Percentiles rank a stretch among this genome's conserved stretches.
Conservation (phyloP, 257 asterid genomes). For the Fraxinus excelsior region DNA sequence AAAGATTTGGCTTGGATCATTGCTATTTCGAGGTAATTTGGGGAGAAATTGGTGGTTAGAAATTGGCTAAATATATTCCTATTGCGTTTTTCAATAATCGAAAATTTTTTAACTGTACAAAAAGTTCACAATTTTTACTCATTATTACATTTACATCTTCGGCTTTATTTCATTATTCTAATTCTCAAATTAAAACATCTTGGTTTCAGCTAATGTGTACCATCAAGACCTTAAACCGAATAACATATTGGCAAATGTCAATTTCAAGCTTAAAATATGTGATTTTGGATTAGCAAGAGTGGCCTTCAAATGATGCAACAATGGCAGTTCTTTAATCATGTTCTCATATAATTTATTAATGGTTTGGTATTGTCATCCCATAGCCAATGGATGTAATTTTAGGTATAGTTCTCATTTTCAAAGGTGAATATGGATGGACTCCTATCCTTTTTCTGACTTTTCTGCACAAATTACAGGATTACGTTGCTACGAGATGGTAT, state of each 20-base stretch:
- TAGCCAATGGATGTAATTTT: background rate
- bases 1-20: no score
- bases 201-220: background rate
- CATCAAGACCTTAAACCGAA: slow-evolving; percentile 8
- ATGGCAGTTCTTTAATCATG: background rate
- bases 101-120: no score
- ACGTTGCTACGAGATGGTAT: slow-evolving; percentile 30
- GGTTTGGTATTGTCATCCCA: background rate
- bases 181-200: background rate
- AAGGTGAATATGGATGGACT: background rate
- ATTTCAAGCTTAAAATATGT: slow-evolving; percentile 19
- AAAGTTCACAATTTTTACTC: no score
- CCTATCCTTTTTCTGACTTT: background rate
- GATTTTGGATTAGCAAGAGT: slow-evolving; percentile 22
- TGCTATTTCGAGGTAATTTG: no score
- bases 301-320: slow-evolving; percentile 16
- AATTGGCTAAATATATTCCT: no score
- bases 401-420: background rate
- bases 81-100: no score
- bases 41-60: no score
- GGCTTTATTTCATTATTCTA: no score
- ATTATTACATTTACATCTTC: no score
- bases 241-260: slow-evolving; percentile 21
- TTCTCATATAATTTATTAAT: background rate
- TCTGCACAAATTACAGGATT: slow-evolving; percentile 17